Evolutionary conservation across 139 green algal genomes (phyloP).

Genomic region (Chlamydomonas incerta): DNA sequence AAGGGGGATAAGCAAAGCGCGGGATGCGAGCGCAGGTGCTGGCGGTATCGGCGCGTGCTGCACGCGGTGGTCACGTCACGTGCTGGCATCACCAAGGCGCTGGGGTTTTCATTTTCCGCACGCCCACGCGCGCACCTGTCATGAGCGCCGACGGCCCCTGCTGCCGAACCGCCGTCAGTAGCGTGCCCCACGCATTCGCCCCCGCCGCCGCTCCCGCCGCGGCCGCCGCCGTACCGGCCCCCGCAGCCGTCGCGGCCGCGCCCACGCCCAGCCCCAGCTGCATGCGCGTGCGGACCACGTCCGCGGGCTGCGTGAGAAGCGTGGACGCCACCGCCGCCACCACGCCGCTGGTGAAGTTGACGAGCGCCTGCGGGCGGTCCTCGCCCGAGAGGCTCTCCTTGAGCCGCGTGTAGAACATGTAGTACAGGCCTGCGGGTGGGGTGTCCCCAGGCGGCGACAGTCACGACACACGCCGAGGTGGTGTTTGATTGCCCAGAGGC

Average conservation of each 20-base stretch:
- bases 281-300: constrained; percentile 87
- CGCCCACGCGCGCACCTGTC: constrained; percentile 34
- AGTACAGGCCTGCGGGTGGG: constrained; percentile 84
- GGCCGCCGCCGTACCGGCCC: neutral
- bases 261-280: constrained; percentile 65
- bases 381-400: neutral
- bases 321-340: constrained; percentile 83
- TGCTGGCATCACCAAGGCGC: no score
- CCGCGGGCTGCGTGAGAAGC: constrained; percentile 87
- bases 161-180: constrained; percentile 3
- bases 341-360: constrained; percentile 82
- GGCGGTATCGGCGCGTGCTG: no score
- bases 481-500: no score
- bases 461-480: no score
- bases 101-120: no score
- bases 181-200: neutral
- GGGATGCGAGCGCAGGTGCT: no score
- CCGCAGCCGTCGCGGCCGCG: neutral
- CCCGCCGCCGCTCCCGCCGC: constrained; percentile 15
- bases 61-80: no score
- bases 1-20: neutral
- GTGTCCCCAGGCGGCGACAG: no score
- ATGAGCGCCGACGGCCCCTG: constrained; percentile 33
- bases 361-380: constrained; percentile 23
- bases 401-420: constrained; percentile 89